Conservation (phyloP, 2,329 filamentous ascomycete genomes). For the Claviceps citrina region DNA sequence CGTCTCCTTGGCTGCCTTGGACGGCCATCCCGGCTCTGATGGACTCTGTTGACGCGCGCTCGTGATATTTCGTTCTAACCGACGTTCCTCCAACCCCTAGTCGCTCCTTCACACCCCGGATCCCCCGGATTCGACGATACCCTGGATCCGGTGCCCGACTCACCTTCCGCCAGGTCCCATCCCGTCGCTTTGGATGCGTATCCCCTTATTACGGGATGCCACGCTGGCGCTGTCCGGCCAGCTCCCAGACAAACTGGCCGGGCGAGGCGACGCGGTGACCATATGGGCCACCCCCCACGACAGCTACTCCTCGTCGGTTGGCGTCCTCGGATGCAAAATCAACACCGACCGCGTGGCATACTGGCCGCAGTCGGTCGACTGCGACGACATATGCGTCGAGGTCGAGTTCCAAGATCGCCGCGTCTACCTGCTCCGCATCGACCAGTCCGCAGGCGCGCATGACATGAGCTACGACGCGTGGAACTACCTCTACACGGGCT, state of each 20-base stretch:
- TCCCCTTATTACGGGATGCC: not conserved
- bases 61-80: too few relatives aligned
- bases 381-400: constrained; percentile 40
- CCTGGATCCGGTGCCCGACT: too few relatives aligned
- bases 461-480: constrained; percentile 47
- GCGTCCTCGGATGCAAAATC: constrained; percentile 46
- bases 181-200: not conserved
- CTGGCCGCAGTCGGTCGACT: constrained; percentile 40
- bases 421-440: constrained; percentile 43
- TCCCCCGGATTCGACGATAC: too few relatives aligned
- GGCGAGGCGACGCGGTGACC: constrained; percentile 7
- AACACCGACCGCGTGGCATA: constrained; percentile 45
- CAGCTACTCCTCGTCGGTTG: constrained; percentile 40
- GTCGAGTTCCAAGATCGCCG: constrained; percentile 32
- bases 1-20: too few relatives aligned
- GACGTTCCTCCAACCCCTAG: too few relatives aligned
- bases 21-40: too few relatives aligned
- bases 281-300: constrained; percentile 37
- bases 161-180: too few relatives aligned
- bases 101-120: too few relatives aligned
- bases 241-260: not conserved
- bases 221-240: not conserved
- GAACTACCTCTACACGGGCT: constrained; percentile 40
- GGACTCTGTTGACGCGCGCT: too few relatives aligned
- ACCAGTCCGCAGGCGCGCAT: constrained; percentile 40